These are phyloP conservation scores for Dactylella cylindrospora DNA, from an alignment of 2,329 filamentous ascomycete species.

Conservation along the genomic window DNA sequence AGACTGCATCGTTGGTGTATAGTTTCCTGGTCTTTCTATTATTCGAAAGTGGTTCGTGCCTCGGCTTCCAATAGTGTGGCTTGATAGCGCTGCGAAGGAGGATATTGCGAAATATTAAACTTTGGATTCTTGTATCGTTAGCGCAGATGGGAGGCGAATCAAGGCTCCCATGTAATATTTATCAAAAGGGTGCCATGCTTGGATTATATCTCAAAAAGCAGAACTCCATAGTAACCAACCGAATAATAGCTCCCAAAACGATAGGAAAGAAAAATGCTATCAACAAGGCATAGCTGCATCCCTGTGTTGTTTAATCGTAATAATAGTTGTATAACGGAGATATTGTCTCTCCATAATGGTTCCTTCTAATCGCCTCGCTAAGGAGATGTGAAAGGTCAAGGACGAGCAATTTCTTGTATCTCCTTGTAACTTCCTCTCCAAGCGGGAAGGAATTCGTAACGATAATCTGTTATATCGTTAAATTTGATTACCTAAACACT, in stretches of 20 bases:
- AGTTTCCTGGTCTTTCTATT: slow-evolving; percentile 5
- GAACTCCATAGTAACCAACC: too few relatives aligned
- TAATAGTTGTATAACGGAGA: slow-evolving; percentile 42
- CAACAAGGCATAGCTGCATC: too few relatives aligned
- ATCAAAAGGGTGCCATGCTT: too few relatives aligned
- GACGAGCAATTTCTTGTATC: slow-evolving; percentile 79
- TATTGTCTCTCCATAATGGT: slow-evolving; percentile 80
- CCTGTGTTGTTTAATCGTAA: slow-evolving; percentile 17
- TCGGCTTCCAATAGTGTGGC: too few relatives aligned
- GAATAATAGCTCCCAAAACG: too few relatives aligned
- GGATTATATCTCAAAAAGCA: too few relatives aligned
- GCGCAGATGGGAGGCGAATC: too few relatives aligned
- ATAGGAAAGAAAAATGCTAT: not conserved
- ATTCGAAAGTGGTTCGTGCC: too few relatives aligned
- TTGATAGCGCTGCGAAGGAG: too few relatives aligned
- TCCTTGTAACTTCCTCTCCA: slow-evolving; percentile 68
- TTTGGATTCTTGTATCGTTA: too few relatives aligned
- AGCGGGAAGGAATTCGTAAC: slow-evolving; percentile 98
- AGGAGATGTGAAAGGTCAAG: slow-evolving; percentile 86
- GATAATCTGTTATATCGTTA: slow-evolving; percentile 62
- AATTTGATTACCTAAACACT: not conserved
- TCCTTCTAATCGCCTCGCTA: slow-evolving; percentile 88
- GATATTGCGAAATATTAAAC: too few relatives aligned
- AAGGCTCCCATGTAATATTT: too few relatives aligned
- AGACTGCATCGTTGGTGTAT: slow-evolving; percentile 71